Evolutionary conservation across 768 basidiomycete genomes (phyloP).

Genomic region (Tulasnella sp.): DNA sequence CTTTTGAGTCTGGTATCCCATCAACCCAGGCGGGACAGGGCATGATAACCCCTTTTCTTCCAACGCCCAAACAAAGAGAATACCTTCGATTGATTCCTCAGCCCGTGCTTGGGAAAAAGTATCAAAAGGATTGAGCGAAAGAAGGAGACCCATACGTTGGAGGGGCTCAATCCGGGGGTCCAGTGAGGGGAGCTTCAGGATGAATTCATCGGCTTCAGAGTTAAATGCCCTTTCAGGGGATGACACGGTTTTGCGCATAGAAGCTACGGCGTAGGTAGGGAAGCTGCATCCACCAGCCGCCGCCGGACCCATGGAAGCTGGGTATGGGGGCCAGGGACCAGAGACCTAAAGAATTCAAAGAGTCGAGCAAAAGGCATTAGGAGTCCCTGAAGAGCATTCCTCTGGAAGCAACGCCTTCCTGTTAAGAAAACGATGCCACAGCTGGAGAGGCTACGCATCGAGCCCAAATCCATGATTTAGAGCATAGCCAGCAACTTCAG

Average conservation of each 20-base stretch:
- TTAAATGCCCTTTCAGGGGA: not conserved
- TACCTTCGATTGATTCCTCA: not conserved
- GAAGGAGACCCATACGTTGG: not conserved
- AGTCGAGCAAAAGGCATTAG: not conserved
- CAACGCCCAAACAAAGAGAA: not conserved
- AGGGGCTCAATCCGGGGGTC: not conserved
- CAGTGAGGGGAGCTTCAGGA: not conserved
- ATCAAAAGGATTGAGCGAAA: not conserved
- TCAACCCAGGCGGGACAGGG: not conserved
- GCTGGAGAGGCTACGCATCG: not conserved
- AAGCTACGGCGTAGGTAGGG: not conserved
- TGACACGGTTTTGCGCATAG: not conserved
- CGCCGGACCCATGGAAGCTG: not conserved
- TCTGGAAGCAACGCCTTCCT: not conserved
- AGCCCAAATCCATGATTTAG: not conserved
- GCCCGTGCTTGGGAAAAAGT: not conserved
- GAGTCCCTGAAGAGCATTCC: not conserved
- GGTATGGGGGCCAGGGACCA: not conserved
- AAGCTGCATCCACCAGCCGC: not conserved
- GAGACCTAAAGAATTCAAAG: not conserved
- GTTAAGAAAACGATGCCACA: not conserved
- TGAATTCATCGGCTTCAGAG: constrained; percentile 5
- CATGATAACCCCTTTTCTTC: not conserved
- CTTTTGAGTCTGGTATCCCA: not conserved
- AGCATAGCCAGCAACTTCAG: not conserved